These are phyloP conservation scores for Hypomontagnella monticulosa DNA, from an alignment of 495 filamentous ascomycete genomes.

Conservation along the genomic window DNA sequence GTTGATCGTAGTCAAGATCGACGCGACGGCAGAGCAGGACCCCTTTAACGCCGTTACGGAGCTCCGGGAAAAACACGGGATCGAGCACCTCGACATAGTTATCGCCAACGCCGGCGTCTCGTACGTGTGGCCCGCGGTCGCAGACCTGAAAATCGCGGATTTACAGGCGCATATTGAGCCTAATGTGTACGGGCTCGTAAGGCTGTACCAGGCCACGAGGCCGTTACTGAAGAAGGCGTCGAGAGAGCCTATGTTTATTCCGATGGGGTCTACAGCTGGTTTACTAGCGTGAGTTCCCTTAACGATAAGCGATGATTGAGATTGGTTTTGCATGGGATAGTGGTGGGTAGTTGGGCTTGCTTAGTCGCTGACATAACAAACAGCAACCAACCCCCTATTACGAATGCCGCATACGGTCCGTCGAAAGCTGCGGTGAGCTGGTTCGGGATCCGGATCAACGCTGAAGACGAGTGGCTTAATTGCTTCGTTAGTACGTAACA, in stretches of 20 bases:
- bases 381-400: conserved; percentile 37
- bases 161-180: conserved; percentile 24
- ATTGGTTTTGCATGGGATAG: too few relatives aligned
- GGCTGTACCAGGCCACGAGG: conserved; percentile 40
- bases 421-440: conserved; percentile 55
- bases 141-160: conserved; percentile 25
- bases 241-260: conserved; percentile 49
- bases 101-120: conserved; percentile 42
- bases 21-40: conserved; percentile 24
- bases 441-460: conserved; percentile 51
- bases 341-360: neutral
- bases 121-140: conserved; percentile 22
- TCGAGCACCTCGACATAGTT: conserved; percentile 36
- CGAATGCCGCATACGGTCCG: conserved; percentile 54
- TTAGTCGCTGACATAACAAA: conserved; percentile 9
- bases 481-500: conserved; percentile 18
- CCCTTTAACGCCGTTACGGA: conserved; percentile 29
- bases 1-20: conserved; percentile 36
- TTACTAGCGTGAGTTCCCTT: conserved; percentile 36
- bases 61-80: conserved; percentile 25
- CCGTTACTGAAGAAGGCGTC: conserved; percentile 36
- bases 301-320: too few relatives aligned
- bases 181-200: conserved; percentile 32
- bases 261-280: conserved; percentile 47
- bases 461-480: conserved; percentile 53